Base-by-base conservation (phyloP, 73 alveolate species). In the Breviolum minutum region DNA sequence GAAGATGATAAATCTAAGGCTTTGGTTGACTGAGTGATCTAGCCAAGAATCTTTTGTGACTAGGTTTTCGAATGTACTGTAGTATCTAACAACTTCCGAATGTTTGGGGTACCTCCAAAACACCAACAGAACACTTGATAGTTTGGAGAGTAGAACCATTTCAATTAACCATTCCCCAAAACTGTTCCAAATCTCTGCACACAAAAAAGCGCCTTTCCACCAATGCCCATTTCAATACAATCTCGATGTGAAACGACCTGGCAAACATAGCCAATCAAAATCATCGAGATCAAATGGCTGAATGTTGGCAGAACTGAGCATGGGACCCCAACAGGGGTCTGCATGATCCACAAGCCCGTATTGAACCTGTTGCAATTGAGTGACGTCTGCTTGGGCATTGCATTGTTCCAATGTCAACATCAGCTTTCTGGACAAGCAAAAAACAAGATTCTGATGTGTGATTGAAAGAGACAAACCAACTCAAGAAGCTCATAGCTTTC, bases 331-430 rank as follows among this genome's bases (percentile, higher is more conserved):
- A 95, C 95, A 8, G 99, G 99, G 62, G 99, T 95, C 95, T 95
- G 99, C 99, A 95, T 69, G 63, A 95, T 83, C 99, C 99, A 95
- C 81, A 95, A 64, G 60, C 99, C 99, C 16, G 99, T 81, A 74
- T 80, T 95, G 95, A 26, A 29, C 98, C 98, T 93, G 60, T 24
- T 48, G 12, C 63, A 76, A 27, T 14, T 40, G 54, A 40, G 54
- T 40, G 54, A 40, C 3, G 54, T 0, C 54, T 40, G 54, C 54
- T 40, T 40, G 54, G 54, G 54, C 54, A 40, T 0, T 3, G 54
- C 54, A 0, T 40, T 0, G 54, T 40, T 40, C 54, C 3, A 40
- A 40, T 40, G 54, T 40, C 54, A 40, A 40, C 54, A 40, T 40
- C 54, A 40, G 54, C n/a, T n/a, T n/a, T n/a, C 63, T 54, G 17